Percentiles rank a stretch among this genome's conserved stretches.
phyloP scores from a whole-genome alignment of 2,329 filamentous ascomycete species.

The Didymella pinodella region DNA sequence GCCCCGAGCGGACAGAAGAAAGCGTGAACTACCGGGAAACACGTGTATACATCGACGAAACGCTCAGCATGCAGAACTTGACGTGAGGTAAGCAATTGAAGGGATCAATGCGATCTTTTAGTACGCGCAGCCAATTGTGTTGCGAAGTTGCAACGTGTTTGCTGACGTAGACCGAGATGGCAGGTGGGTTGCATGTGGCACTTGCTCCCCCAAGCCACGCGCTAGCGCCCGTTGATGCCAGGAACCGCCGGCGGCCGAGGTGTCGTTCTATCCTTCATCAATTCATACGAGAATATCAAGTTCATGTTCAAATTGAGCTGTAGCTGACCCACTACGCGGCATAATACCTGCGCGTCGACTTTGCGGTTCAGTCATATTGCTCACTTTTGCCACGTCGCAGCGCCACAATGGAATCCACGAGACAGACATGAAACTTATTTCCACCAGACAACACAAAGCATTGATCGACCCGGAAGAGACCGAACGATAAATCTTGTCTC shows the following conservation, averaged over 20 bases:
- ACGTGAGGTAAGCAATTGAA: conserved; percentile 8
- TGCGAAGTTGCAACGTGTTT: conserved; percentile 49
- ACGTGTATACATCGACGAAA: conserved; percentile 31
- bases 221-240: conserved; percentile 18
- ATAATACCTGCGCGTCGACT: not conserved
- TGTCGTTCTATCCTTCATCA: not conserved
- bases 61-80: conserved; percentile 13
- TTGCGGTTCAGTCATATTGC: too few species aligned
- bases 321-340: not conserved
- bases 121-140: conserved; percentile 36
- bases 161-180: conserved; percentile 37
- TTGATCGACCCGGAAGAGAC: too few species aligned
- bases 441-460: too few species aligned
- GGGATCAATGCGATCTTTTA: conserved; percentile 20
- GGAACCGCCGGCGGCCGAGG: conserved; percentile 7
- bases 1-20: conserved; percentile 22
- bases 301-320: not conserved
- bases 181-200: conserved; percentile 10
- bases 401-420: too few species aligned
- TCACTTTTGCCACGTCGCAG: too few species aligned
- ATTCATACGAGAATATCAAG: not conserved
- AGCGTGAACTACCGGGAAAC: conserved; percentile 29
- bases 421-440: too few species aligned
- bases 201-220: conserved; percentile 17
- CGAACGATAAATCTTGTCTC: too few species aligned